Evolutionary conservation across 1,284 basidiomycete species (phyloP), one percentile per base, ranked within the genome.

Genomic region (Rhodotorula sp.): DNA sequence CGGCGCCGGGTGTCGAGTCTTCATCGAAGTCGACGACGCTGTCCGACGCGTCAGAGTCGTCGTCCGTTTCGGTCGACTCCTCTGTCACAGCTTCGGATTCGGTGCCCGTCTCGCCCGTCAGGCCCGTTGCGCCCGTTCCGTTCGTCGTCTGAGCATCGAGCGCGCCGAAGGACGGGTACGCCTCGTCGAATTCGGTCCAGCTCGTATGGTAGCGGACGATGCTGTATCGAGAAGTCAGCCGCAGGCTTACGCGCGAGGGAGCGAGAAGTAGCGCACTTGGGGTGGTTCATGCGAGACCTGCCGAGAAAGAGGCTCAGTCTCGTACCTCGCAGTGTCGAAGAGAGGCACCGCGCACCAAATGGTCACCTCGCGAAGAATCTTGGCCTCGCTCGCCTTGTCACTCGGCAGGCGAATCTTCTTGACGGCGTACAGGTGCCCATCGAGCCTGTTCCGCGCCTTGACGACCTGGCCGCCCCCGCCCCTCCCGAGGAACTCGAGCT

Each of bases 391-490:
- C 27, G 71, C 66, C 10, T 66, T 63, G 60, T 78, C 77, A 46
- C 68, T 70, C 16, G 78, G 77, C 52, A 79, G 55, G 50, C 74
- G 68, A 64, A 79, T 75, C 66, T 78, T 79, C 69, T 79, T 79
- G 67, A 79, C 73, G 1, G 78, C 78, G 59, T 76, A 68, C 53
- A 76, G 50, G 45, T 77, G 73, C 5, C 77, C 74, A 54, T 79
- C 78, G n/a, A 79, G 71, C 27, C 75, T 71, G 57, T 79, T 79
- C 25, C 77, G 56, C 34, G 78, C 78, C 61, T 79, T 79, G 53
- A 78, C 78, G 46, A 79, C 78, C 61, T 78, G 74, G 4, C 78
- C 78, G 23, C 78, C 78, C 3, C 78, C 78, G 7, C 78, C 78
- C n/a, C 72, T 67, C 1, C 78, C 78, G 17, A 79, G 69, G 27